Evolutionary conservation across 2,329 filamentous ascomycete genomes (phyloP).

Genomic region (Beauveria pseudobassiana): DNA sequence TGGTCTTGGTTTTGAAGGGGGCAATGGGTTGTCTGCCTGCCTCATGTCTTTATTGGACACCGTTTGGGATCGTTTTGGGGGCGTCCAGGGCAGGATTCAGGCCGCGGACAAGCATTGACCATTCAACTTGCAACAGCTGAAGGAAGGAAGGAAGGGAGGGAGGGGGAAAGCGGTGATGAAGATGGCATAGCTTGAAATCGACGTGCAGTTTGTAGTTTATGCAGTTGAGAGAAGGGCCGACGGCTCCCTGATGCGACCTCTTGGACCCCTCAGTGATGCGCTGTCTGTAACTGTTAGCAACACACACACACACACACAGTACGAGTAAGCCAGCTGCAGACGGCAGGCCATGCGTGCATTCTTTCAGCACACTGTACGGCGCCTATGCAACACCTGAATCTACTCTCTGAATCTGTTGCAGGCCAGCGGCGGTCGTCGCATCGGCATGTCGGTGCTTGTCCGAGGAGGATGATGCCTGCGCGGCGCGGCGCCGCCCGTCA

Average conservation of each 20-base stretch:
- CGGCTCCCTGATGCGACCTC: no score
- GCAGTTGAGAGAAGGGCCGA: no score
- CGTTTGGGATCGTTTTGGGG: no score
- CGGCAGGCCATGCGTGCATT: no score
- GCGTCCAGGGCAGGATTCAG: background rate
- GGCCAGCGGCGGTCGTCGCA: background rate
- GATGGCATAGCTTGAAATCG: background rate
- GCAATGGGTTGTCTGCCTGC: background rate
- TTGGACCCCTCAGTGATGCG: no score
- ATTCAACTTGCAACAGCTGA: background rate
- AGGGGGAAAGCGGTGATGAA: background rate
- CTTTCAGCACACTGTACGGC: no score
- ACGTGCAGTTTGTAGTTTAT: no score
- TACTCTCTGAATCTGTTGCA: background rate
- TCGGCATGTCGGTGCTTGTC: conserved; percentile 5
- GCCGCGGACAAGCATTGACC: background rate
- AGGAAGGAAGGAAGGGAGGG: background rate
- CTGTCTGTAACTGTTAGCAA: no score
- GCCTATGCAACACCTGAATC: no score
- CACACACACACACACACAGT: no score
- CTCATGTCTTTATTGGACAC: background rate
- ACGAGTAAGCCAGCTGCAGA: no score
- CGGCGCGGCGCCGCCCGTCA: background rate
- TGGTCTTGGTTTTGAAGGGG: background rate
- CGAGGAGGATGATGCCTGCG: background rate